Base-by-base conservation (phyloP, 2,329 filamentous ascomycete genomes). In the Xylariaceae sp. region DNA sequence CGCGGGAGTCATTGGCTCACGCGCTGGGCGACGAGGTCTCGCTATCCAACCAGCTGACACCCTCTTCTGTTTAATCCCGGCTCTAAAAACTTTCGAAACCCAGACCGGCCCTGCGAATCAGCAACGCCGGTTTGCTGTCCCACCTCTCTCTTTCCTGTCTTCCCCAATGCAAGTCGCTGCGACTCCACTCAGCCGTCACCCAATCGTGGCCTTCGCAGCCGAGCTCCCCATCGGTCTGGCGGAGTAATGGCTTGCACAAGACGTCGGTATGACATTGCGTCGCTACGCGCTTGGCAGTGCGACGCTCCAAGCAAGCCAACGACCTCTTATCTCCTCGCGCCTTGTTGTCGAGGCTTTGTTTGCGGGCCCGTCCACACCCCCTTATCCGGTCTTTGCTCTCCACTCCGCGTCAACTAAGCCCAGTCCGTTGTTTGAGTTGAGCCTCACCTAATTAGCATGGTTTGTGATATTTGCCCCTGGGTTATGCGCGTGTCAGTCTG, bases 41-140 rank as follows among this genome's bases (percentile, higher is more conserved):
- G 64, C 63, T 62, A 64, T 66, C 69, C 67, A 73, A 72, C 69
- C 72, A 74, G 72, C 73, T 74, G 73, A 75, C 72, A 73, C 68
- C 58, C 64, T 57, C 62, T 56, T 63, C 55, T 62, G 62, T 57
- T 62, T 42, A 65, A 62, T 62, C 55, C 62, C 64, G 66, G 66
- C 58, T 60, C 63, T 60, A 66, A 66, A 30, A 30, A 30, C 23
- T 30, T 63, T 45, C 42, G 13, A 45, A 45, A 45, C 65, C 69
- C 71, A 71, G 69, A 70, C 67, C 70, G 67, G 66, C 70, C 23
- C 69, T 71, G 70, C 73, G 72, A 74, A 75, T 74, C 72, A 75
- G 72, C 60, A 63, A 30, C 23, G 56, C 54, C 57, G 53, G 65
- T 67, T 68, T 70, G 67, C 65, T 56, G 52, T 52, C 34, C 55